phyloP scores from a whole-genome alignment of 2,329 filamentous ascomycete genomes.

The Cadophora sp. region DNA sequence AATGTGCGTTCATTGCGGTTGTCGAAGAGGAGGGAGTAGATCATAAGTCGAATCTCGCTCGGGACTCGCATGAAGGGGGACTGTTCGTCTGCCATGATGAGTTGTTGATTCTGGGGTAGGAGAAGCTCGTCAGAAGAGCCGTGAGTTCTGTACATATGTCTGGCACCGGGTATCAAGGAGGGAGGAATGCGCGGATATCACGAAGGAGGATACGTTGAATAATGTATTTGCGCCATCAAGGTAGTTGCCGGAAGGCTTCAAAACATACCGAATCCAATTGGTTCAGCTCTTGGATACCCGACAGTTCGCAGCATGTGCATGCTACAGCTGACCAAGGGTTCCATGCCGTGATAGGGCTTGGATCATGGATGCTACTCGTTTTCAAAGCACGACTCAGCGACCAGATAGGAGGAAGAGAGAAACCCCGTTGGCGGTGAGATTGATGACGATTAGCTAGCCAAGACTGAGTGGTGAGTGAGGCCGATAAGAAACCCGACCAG shows the following conservation, averaged over 20 bases:
- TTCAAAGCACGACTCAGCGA: conserved; percentile 20
- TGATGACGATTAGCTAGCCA: conserved; percentile 24
- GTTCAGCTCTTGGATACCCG: neutral
- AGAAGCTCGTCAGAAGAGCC: neutral
- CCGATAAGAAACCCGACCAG: conserved; percentile 21
- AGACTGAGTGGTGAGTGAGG: neutral
- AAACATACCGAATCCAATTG: conserved; percentile 6
- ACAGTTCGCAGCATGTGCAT: conserved; percentile 11
- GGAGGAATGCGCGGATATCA: neutral
- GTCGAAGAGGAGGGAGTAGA: conserved; percentile 51
- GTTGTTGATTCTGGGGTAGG: neutral
- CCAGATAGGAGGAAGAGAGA: conserved; percentile 2
- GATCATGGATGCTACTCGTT: conserved; percentile 7
- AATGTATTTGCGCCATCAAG: conserved; percentile 17
- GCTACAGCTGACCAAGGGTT: conserved; percentile 14
- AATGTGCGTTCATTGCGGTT: conserved; percentile 47
- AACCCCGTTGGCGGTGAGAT: conserved; percentile 21
- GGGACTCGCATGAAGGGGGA: conserved; percentile 38
- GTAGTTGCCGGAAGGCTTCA: conserved; percentile 5
- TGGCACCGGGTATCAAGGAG: neutral
- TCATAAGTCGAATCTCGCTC: conserved; percentile 40
- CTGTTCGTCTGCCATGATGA: conserved; percentile 26
- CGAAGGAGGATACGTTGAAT: neutral
- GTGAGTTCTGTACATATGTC: neutral
- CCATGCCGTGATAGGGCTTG: conserved; percentile 22